Percentiles rank a stretch among this genome's conserved stretches.
These are phyloP conservation scores for Pseudocercospora fijiensis DNA, from an alignment of 2,329 filamentous ascomycete species.

Conservation along the genomic window DNA sequence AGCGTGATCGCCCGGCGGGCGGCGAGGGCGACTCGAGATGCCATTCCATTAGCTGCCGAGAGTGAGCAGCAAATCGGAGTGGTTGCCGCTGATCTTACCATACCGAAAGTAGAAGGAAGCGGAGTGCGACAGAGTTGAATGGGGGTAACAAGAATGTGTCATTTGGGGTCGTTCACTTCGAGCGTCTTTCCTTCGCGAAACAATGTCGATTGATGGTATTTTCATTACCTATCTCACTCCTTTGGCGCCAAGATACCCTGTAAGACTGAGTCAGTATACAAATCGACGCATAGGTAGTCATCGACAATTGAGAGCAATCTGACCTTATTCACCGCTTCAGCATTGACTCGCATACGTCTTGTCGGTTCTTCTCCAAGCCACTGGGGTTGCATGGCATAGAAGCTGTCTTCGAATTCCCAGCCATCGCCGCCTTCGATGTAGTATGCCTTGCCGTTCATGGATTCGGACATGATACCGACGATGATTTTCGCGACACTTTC, in stretches of 20 bases:
- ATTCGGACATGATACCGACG: conserved; percentile 34
- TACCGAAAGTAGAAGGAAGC: neutral
- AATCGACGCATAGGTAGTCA: neutral
- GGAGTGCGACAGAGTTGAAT: neutral
- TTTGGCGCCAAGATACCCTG: neutral
- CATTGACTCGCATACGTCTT: conserved; percentile 28
- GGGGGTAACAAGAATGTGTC: conserved; percentile 1
- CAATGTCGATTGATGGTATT: neutral
- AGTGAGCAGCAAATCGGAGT: neutral
- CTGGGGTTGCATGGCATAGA: conserved; percentile 43
- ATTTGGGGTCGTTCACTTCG: neutral
- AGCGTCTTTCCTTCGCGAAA: neutral
- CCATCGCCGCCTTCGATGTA: conserved; percentile 47
- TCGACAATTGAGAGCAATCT: neutral
- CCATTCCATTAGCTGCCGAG: neutral
- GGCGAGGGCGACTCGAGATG: neutral
- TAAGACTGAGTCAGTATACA: neutral
- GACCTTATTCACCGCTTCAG: conserved; percentile 27
- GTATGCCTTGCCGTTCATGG: conserved; percentile 45
- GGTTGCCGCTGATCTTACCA: neutral
- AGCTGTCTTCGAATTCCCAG: conserved; percentile 48
- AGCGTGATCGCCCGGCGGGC: neutral
- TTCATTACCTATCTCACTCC: neutral
- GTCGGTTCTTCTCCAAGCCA: conserved; percentile 45
- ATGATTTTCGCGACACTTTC: conserved; percentile 30